These are phyloP conservation scores for Detonula confervacea DNA, from an alignment of 352 stramenopile genomes.

Conservation along the genomic window DNA sequence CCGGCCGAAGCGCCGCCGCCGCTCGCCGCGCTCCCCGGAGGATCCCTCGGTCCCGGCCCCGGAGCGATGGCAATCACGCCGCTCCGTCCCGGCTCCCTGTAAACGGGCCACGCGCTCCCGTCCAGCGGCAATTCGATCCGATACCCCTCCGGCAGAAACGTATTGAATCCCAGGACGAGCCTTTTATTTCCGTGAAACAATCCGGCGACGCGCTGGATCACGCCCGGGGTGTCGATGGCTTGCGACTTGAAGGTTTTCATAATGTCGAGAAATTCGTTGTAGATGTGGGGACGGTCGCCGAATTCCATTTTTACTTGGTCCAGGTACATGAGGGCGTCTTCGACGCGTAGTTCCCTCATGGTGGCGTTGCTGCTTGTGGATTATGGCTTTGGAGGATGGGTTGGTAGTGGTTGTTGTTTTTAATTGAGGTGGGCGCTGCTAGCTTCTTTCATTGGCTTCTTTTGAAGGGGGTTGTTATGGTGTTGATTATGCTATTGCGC, in stretches of 20 bases:
- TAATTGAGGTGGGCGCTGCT: neutral
- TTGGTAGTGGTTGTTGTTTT: neutral
- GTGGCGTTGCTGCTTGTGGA: conserved; percentile 4
- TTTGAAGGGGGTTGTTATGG: no score
- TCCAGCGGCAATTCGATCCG: conserved; percentile 88
- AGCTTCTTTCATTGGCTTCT: neutral
- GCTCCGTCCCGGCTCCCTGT: conserved; percentile 70
- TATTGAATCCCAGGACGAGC: conserved; percentile 99
- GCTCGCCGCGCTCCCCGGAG: neutral
- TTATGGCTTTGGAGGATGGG: neutral
- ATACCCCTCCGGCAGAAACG: conserved; percentile 95
- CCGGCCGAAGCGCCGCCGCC: neutral
- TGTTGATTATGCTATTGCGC: no score
- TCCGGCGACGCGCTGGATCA: conserved; percentile 97
- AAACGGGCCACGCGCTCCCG: conserved; percentile 74
- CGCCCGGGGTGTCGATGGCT: conserved; percentile 96
- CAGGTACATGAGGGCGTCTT: conserved; percentile 99
- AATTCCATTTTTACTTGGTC: conserved; percentile 99
- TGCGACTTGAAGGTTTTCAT: conserved; percentile 99
- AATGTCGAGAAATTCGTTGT: conserved; percentile 99
- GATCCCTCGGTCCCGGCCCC: no score
- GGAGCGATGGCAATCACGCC: conserved; percentile 62
- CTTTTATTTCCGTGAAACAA: conserved; percentile 98
- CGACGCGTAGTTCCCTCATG: conserved; percentile 90
- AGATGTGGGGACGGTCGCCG: conserved; percentile 98